Percentiles rank a stretch among this genome's conserved stretches.
Evolutionary conservation across 768 basidiomycete genomes (phyloP).

Genomic region (Lentinula lateritia): DNA sequence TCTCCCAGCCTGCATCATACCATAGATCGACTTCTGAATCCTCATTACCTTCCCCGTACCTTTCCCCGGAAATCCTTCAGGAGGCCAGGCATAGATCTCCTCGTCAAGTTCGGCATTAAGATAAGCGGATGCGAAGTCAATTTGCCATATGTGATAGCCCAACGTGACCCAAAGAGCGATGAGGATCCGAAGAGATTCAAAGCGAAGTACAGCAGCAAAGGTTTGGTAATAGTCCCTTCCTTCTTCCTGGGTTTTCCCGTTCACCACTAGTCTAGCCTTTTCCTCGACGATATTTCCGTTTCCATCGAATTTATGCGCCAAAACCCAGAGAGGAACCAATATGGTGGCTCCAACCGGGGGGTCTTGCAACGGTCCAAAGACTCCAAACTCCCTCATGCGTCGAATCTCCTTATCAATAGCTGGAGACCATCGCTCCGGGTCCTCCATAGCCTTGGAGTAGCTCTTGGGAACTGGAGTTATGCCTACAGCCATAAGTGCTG

Average conservation of each 20-base stretch:
- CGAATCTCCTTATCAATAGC: background rate
- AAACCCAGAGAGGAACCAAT: background rate
- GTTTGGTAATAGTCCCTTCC: constrained; percentile 27
- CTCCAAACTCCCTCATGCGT: background rate
- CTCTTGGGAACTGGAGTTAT: background rate
- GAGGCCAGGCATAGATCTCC: background rate
- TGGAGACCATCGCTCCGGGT: background rate
- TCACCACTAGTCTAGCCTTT: constrained; percentile 17
- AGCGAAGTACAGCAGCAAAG: constrained; percentile 16
- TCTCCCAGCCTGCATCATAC: constrained; percentile 1
- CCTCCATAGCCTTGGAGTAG: background rate
- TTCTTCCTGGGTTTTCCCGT: constrained; percentile 25
- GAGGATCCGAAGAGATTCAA: constrained; percentile 13
- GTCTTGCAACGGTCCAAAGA: background rate
- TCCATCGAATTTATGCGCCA: background rate
- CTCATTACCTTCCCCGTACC: background rate
- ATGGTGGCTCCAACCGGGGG: background rate
- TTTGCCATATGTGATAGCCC: constrained; percentile 3
- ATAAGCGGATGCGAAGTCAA: constrained; percentile 2
- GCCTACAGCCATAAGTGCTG: background rate
- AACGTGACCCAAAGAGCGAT: constrained; percentile 10
- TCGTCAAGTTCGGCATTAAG: background rate
- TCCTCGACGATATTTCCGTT: constrained; percentile 20
- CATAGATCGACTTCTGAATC: background rate
- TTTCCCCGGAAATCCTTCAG: too few species aligned